phyloP scores from a whole-genome alignment of 768 basidiomycete species.

The Calocybe cyanea region DNA sequence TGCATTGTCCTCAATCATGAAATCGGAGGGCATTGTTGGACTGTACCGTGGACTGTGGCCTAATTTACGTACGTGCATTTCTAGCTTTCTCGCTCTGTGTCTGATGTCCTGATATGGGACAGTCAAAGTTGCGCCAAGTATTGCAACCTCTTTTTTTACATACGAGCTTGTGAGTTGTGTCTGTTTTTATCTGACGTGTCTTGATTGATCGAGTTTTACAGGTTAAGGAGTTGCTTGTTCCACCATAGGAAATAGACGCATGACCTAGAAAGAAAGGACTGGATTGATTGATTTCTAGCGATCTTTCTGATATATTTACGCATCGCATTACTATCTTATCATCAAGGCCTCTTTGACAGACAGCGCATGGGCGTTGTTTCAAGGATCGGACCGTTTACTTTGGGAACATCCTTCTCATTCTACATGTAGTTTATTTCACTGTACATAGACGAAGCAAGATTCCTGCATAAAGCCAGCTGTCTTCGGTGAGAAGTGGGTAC shows the following conservation, averaged over 20 bases:
- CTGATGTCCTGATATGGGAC: slow-evolving; percentile 13
- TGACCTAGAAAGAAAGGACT: slow-evolving; percentile 16
- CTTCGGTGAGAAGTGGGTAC: no score
- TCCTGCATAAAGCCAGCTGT: no score
- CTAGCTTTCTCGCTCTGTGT: not conserved
- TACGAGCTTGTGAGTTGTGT: slow-evolving; percentile 57
- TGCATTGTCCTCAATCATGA: slow-evolving; percentile 65
- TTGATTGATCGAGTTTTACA: slow-evolving; percentile 11
- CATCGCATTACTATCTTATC: not conserved
- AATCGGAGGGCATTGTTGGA: slow-evolving; percentile 70
- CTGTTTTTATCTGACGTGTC: not conserved
- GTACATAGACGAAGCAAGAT: no score
- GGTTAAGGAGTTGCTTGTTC: slow-evolving; percentile 32
- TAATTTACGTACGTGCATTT: slow-evolving; percentile 56
- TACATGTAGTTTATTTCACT: no score
- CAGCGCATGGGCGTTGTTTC: no score
- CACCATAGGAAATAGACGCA: slow-evolving; percentile 18
- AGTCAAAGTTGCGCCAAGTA: slow-evolving; percentile 92
- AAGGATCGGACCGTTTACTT: no score
- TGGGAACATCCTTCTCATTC: no score
- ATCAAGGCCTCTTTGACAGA: no score
- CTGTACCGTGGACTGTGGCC: slow-evolving; percentile 89
- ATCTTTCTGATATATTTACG: slow-evolving; percentile 4
- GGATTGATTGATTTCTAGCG: slow-evolving; percentile 5
- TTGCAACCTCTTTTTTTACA: slow-evolving; percentile 82